A percentile compares a stretch with the other conserved stretches of the same genome.
Conservation (phyloP, 768 basidiomycete genomes). For the Serendipita sp. region DNA sequence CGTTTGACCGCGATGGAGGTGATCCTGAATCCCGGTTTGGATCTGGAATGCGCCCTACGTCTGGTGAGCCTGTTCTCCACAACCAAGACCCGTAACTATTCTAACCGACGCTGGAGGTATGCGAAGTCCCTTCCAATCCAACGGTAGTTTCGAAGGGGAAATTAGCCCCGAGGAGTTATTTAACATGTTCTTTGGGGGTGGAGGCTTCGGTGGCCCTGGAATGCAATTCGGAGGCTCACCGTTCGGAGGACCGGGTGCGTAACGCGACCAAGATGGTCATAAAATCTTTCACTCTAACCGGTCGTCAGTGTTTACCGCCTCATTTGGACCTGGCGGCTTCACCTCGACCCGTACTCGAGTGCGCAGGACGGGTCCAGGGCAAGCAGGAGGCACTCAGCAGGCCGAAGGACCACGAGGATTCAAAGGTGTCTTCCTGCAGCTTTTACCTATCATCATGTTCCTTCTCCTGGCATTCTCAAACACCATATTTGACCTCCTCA, state of each 20-base stretch:
- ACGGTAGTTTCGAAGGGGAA: conserved; percentile 54
- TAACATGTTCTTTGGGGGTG: conserved; percentile 95
- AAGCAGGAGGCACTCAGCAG: conserved; percentile 18
- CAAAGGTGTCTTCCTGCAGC: conserved; percentile 39
- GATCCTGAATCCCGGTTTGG: conserved; percentile 77
- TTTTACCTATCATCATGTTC: conserved; percentile 79
- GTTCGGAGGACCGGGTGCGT: conserved; percentile 35
- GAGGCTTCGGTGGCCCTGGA: conserved; percentile 29
- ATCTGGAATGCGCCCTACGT: conserved; percentile 30
- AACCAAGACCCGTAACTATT: neutral
- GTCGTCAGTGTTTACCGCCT: conserved; percentile 50
- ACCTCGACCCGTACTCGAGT: conserved; percentile 37
- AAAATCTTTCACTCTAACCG: neutral
- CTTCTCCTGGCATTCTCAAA: conserved; percentile 73
- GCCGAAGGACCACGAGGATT: conserved; percentile 35
- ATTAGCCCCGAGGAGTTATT: conserved; percentile 92
- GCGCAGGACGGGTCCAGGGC: conserved; percentile 23
- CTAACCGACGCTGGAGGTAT: neutral
- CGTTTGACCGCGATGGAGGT: conserved; percentile 65
- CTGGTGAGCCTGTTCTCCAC: conserved; percentile 4
- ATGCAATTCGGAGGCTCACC: conserved; percentile 32
- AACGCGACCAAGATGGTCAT: neutral
- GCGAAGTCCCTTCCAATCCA: neutral
- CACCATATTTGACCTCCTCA: conserved; percentile 34
- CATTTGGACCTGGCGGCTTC: conserved; percentile 76